Evolutionary conservation across 257 asterid species (phyloP), one percentile per base, ranked within the genome.

Genomic region (Ehretia macrophylla): DNA sequence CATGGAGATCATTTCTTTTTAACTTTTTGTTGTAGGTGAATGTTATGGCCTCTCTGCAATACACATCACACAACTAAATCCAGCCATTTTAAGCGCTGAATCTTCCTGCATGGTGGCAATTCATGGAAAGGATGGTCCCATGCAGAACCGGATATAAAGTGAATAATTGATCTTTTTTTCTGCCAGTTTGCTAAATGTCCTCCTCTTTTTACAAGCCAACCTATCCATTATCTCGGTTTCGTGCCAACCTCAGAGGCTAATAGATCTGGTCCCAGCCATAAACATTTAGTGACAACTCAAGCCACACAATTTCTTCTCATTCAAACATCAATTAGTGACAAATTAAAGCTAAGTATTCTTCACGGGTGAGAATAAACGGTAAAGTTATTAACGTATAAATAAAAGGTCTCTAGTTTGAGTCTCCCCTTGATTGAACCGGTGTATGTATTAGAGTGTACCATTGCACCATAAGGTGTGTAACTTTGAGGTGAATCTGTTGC

Each of bases 221-320:
- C 35, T 10, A 14, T 35, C 50, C 47, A 32, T 54, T 32, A 60
- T 46, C 17, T 35, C 54, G 17, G 20, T 40, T 44, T 22, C 17
- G 14, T 52, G 55, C 58, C 47, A 47, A 60, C 66, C 66, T 35
- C 65, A 59, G n/a, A n/a, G 1, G 27, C 17, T 10, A 42, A 42
- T 51, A 21, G 56, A 47, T 35, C 40, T 63, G 66, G 51, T 38
- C 47, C 18, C 16, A 10, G 17, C 21, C 45, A 62, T 62, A 56
- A n/a, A 49, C 14, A 69, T 63, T 18, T 32, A 19, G 60, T 65
- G 72, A 71, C 72, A 65, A 39, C 67, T 59, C 63, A 35, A 53
- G 21, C 76, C 60, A 54, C 56, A 45, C 16, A 32, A 11, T n/a
- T 5, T 39, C 17, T 44, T 49, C 42, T 40, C 10, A 45, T 44